These are phyloP conservation scores for Globisporangium parvum DNA, from an alignment of 352 stramenopile species.

Conservation along the genomic window DNA sequence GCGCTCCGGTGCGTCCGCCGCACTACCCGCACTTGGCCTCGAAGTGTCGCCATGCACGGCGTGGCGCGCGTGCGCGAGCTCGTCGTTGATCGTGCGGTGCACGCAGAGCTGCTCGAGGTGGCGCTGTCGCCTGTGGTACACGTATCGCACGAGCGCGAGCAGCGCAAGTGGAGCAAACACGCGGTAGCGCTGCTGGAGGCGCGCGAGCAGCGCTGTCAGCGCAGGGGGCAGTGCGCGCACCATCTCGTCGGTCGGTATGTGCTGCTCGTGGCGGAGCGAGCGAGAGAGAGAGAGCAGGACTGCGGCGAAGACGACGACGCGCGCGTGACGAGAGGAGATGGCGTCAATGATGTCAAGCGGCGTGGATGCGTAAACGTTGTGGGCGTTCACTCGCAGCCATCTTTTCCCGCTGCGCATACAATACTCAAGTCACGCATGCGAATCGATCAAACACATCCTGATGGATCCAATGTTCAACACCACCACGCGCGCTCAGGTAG, in stretches of 20 bases:
- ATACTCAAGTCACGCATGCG: too few relatives aligned
- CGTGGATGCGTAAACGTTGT: too few relatives aligned
- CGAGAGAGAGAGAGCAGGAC: too few relatives aligned
- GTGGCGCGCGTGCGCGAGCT: conserved; percentile 16
- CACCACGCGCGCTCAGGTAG: too few relatives aligned
- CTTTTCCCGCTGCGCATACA: too few relatives aligned
- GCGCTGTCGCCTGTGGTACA: conserved; percentile 37
- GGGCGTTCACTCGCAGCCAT: too few relatives aligned
- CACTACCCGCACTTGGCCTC: not conserved
- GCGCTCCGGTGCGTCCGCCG: not conserved
- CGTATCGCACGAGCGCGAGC: conserved; percentile 34
- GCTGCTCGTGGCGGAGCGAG: too few relatives aligned
- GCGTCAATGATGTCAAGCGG: too few relatives aligned
- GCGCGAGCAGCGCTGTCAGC: conserved; percentile 20
- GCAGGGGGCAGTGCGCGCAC: conserved; percentile 7
- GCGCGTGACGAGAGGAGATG: too few relatives aligned
- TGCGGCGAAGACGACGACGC: too few relatives aligned
- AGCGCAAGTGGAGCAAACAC: conserved; percentile 29
- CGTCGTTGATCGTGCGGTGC: conserved; percentile 25
- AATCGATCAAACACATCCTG: too few relatives aligned
- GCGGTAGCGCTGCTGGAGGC: conserved; percentile 24
- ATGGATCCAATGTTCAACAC: not conserved
- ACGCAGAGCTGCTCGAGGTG: conserved; percentile 36
- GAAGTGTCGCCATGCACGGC: conserved; percentile 2
- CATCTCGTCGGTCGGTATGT: too few relatives aligned